phyloP scores from a whole-genome alignment of 225 moss, liverwort and hornwort species.

The Rhytidiadelphus loreus region DNA sequence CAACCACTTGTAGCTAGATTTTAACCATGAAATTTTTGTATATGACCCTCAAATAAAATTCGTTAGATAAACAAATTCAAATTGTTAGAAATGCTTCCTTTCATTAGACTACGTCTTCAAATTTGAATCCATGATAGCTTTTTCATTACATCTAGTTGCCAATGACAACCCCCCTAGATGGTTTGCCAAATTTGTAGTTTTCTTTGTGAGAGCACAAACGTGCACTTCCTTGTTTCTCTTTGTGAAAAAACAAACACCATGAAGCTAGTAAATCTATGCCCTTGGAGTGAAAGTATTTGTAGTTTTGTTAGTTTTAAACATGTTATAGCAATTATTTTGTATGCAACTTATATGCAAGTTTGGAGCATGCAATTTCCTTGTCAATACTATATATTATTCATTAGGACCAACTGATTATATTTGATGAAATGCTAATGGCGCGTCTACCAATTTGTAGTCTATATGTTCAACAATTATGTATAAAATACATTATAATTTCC shows the following conservation, averaged over 20 bases:
- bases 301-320: background rate
- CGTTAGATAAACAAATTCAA: background rate
- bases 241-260: no score
- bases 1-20: fast-evolving
- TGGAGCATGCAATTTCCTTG: background rate
- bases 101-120: background rate
- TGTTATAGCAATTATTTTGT: background rate
- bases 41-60: background rate
- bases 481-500: background rate
- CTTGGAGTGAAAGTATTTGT: background rate
- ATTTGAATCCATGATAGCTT: background rate
- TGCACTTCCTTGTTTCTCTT: background rate
- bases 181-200: background rate
- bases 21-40: background rate
- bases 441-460: background rate
- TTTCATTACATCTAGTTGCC: fast-evolving
- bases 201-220: background rate
- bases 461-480: background rate
- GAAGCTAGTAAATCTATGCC: background rate
- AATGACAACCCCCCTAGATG: background rate
- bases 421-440: background rate
- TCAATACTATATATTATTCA: background rate
- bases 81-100: fast-evolving
- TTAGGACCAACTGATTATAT: background rate
- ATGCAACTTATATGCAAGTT: background rate